Conservation (phyloP, 2,329 filamentous ascomycete species). For the Apiospora saccharicola region DNA sequence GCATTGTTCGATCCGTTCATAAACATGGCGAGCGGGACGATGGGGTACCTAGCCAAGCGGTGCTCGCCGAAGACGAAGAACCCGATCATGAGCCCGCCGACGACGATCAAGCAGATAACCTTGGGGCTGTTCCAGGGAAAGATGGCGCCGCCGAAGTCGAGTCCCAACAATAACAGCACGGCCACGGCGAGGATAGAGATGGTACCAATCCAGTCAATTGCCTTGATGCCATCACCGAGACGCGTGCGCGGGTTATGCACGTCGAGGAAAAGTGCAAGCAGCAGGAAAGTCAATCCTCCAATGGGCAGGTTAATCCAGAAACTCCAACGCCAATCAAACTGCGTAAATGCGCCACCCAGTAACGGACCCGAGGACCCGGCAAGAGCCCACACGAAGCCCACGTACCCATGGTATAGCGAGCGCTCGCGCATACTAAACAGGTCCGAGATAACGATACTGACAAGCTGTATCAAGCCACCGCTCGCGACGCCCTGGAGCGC, state of each 20-base stretch:
- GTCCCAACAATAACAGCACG: slow-evolving; percentile 31
- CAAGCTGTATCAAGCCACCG: slow-evolving; percentile 22
- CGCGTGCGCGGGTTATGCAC: slow-evolving; percentile 55
- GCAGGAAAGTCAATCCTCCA: slow-evolving; percentile 54
- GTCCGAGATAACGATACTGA: slow-evolving; percentile 48
- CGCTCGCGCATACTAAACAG: slow-evolving; percentile 40
- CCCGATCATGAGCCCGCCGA: slow-evolving; percentile 60
- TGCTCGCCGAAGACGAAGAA: slow-evolving; percentile 62
- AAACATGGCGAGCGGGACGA: slow-evolving; percentile 31
- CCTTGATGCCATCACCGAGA: slow-evolving; percentile 56
- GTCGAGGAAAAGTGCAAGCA: slow-evolving; percentile 61
- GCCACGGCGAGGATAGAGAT: slow-evolving; percentile 62
- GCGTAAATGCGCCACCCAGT: slow-evolving; percentile 61
- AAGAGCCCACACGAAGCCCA: slow-evolving; percentile 49
- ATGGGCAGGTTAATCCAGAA: slow-evolving; percentile 72
- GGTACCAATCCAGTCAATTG: slow-evolving; percentile 70
- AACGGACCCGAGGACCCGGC: slow-evolving; percentile 61
- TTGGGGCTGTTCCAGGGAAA: slow-evolving; percentile 70
- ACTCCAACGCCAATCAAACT: slow-evolving; percentile 66
- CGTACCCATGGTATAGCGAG: slow-evolving; percentile 46
- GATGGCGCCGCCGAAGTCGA: slow-evolving; percentile 73
- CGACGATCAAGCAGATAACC: slow-evolving; percentile 66
- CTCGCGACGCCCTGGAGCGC: slow-evolving; percentile 47
- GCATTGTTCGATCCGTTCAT: slow-evolving; percentile 30
- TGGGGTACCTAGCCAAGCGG: slow-evolving; percentile 57